Base-by-base conservation (phyloP, 805 yeast genomes). In the Candida endomychidarum region DNA sequence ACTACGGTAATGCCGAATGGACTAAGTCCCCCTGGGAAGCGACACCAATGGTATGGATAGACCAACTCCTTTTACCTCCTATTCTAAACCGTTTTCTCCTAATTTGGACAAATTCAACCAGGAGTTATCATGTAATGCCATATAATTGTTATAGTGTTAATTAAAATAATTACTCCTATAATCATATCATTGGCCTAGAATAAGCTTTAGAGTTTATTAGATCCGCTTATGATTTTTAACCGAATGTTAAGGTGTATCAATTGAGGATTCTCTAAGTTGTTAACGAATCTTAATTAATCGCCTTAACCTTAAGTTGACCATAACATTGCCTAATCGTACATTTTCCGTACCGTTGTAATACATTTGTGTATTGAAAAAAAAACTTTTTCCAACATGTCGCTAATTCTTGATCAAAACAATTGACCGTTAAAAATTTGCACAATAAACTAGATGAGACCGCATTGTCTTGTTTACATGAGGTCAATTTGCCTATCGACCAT, bases 371-470 rank as follows among this genome's bases (percentile, higher is more conserved):
- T 11, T 6, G 20, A 16, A 27, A 16, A 27, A 16, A 15, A 27
- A 16, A 4, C 16, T 27, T 27, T 27, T 27, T 27, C 9, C 7
- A n/a, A 31, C 7, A 9, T 21, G 26, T 32, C 26, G 35, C 20
- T 32, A 32, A 32, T 32, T 32, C 35, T 21, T 32, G 35, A 8
- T n/a, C 10, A 15, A 32, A 32, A 32, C 35, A 32, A 32, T 14
- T 15, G 19, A 32, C 26, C 33, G 26, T 22, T 21, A 32, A 32
- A n/a, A 32, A 32, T 9, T 12, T 5, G 8, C 24, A 32, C 35
- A 22, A 32, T 32, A 7, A 18, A 5, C 5, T 20, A 21, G 35
- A 32, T 22, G 26, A 15, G 34, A 18, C 25, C 19, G n/a, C n/a
- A 21, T 31, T 31, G n/a, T 6, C 20, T 21, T 21, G 26, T 21